Base-by-base conservation (phyloP, 2,329 filamentous ascomycete species). In the Chaetomium globosum region DNA sequence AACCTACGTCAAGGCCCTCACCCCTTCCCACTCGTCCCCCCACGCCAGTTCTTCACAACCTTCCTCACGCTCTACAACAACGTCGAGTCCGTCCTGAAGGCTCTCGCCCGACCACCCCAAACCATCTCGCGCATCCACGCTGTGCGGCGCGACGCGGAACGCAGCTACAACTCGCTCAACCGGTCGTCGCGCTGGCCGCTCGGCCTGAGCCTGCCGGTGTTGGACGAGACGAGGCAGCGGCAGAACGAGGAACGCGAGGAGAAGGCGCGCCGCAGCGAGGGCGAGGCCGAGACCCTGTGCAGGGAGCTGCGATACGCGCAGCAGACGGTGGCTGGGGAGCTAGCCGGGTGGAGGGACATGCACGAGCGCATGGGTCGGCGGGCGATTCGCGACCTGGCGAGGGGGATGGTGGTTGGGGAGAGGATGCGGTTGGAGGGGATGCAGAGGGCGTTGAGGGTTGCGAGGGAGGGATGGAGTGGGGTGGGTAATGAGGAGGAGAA, bases 331-430 rank as follows among this genome's bases (percentile, higher is more conserved):
- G 94, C 96, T 7, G 85, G 87, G 1, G 95, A 99, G 79, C 77
- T 99, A 63, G 95, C 95, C 0, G 93, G 91, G 19, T 99, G 95
- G 92, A 93, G 97, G 73, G 92, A 96, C 49, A 86, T 93, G 80
- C 88, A 96, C 73, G 91, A 92, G 70, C 87, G 85, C 72, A 87
- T 91, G 79, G 93, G 91, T 1, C 82, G 88, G 67, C 85, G 85
- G 65, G 91, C 92, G 31, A 85, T 97, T 67, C 86, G 84, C 69
- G 87, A 92, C 55, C 86, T 96, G 71, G 94, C 91, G 21, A 85
- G 83, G 73, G 86, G 87, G 36, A 93, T 93, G 84, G 81, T 98
- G 30, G 86, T 97, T 4, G 84, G 85, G 61, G 95, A 99, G 79
- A 86, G 85, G 69, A 90, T 91, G 74, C 85, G 91, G 70, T 79